phyloP scores from a whole-genome alignment of 345 rosid species.

The Reutealis trisperma region DNA sequence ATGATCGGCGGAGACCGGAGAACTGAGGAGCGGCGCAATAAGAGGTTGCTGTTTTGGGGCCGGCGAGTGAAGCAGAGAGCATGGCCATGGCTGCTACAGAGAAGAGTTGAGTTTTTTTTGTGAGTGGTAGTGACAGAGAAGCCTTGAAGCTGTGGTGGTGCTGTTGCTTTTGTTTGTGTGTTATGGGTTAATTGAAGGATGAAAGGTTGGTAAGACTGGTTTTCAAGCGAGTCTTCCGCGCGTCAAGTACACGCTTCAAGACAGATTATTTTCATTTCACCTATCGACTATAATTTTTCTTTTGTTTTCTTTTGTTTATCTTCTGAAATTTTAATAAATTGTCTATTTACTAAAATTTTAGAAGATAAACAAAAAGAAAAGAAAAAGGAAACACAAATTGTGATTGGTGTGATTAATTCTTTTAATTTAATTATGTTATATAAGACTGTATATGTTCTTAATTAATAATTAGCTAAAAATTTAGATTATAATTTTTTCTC shows the following conservation, averaged over 20 bases:
- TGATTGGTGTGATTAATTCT: no score
- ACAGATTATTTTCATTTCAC: neutral
- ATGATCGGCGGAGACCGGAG: constrained; percentile 59
- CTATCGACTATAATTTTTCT: no score
- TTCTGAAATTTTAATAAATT: neutral
- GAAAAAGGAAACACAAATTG: neutral
- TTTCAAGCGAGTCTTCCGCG: constrained; percentile 16
- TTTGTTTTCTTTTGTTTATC: neutral
- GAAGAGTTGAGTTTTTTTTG: neutral
- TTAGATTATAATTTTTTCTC: no score
- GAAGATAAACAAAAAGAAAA: neutral
- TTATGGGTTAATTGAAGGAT: neutral
- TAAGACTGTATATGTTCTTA: no score
- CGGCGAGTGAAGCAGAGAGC: constrained; percentile 53
- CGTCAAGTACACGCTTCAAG: neutral
- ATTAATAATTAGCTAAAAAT: no score
- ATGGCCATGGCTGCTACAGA: constrained; percentile 44
- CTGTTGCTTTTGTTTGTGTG: neutral
- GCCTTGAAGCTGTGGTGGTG: constrained; percentile 11
- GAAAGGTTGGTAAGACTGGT: neutral
- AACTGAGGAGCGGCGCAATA: constrained; percentile 38
- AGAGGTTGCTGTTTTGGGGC: constrained; percentile 35
- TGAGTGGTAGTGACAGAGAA: neutral
- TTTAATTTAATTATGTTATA: no score
- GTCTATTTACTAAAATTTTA: no score